Evolutionary conservation across 169 alveolate genomes (phyloP), one percentile per base, ranked within the genome.

Genomic region (Plasmodium yoelii): DNA sequence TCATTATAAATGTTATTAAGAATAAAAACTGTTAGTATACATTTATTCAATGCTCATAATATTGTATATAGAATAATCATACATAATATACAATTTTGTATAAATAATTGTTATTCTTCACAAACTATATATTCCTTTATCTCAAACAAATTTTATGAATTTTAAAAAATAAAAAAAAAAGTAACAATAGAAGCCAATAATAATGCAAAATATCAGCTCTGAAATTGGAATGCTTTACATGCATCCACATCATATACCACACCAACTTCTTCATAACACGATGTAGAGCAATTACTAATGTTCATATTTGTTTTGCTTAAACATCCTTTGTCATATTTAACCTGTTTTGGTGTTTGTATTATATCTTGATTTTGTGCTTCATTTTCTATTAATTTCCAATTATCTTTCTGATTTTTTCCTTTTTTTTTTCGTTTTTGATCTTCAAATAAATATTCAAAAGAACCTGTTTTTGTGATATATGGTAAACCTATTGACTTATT

Each of bases 401-500:
- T 63, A 2, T 63, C 77, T 49, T 28, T 7, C 19, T 46, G 44
- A 7, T 46, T 65, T 28, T 59, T 67, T 47, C 24, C 68, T 47
- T 46, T 65, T 28, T 59, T 67, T 47, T 24, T 82, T 26, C 55
- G 67, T 5, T 47, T 18, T 5, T 56, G 19, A n/a, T 53, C 82
- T 59, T 82, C 73, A 82, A 82, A 82, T 47, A 82, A 46, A 39
- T 82, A 82, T 15, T 82, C 90, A 44, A 53, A 82, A 19, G 90
- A 67, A 65, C 68, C 72, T 26, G 22, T 42, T 55, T 82, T 82
- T 65, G 57, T 34, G 46, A 56, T 19, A 59, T 82, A 67, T 18
- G 90, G 90, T n/a, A 82, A 67, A 12, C 92, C 94, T 34, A 92
- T 91, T 34, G 89, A 86, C 47, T 91, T 87, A 64, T 87, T 73